Evolutionary conservation across 345 rosid species (phyloP).

Genomic region (Bruguiera parviflora): DNA sequence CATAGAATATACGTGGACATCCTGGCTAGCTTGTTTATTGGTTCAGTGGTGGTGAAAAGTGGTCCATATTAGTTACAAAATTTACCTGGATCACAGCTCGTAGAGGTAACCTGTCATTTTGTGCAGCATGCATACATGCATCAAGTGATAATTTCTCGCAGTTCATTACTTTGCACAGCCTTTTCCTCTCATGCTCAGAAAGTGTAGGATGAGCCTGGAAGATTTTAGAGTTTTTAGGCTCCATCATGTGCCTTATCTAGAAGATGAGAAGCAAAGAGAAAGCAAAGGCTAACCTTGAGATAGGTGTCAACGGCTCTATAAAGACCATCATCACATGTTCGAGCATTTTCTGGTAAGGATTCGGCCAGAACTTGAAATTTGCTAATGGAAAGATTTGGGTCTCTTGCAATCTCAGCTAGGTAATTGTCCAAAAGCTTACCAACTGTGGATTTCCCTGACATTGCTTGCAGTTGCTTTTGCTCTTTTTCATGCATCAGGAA

Average conservation of each 20-base stretch:
- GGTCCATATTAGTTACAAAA: not conserved
- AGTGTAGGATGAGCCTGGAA: slow-evolving; percentile 69
- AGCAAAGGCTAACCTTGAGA: slow-evolving; percentile 55
- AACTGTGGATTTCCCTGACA: slow-evolving; percentile 50
- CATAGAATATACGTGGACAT: not conserved
- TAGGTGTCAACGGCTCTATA: slow-evolving; percentile 90
- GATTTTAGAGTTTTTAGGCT: slow-evolving; percentile 4
- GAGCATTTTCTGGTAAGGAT: slow-evolving; percentile 57
- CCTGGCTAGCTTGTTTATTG: not conserved
- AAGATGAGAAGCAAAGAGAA: slow-evolving; percentile 3
- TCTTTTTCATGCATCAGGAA: slow-evolving; percentile 78
- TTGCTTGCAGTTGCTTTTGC: slow-evolving; percentile 43
- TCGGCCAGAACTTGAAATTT: slow-evolving; percentile 83
- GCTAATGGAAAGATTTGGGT: slow-evolving; percentile 65
- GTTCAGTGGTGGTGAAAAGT: not conserved
- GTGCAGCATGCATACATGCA: slow-evolving; percentile 88
- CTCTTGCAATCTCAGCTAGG: slow-evolving; percentile 72
- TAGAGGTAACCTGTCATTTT: slow-evolving; percentile 84
- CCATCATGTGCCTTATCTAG: not conserved
- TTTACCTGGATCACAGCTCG: slow-evolving; percentile 82
- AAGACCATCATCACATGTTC: slow-evolving; percentile 80
- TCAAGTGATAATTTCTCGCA: slow-evolving; percentile 79
- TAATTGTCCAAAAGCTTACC: slow-evolving; percentile 79
- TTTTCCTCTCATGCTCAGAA: slow-evolving; percentile 66
- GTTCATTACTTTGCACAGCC: slow-evolving; percentile 70